Percentiles rank a stretch among this genome's conserved stretches.
Evolutionary conservation across 768 basidiomycete genomes (phyloP).

Genomic region (Termitomyces eurrhizus): DNA sequence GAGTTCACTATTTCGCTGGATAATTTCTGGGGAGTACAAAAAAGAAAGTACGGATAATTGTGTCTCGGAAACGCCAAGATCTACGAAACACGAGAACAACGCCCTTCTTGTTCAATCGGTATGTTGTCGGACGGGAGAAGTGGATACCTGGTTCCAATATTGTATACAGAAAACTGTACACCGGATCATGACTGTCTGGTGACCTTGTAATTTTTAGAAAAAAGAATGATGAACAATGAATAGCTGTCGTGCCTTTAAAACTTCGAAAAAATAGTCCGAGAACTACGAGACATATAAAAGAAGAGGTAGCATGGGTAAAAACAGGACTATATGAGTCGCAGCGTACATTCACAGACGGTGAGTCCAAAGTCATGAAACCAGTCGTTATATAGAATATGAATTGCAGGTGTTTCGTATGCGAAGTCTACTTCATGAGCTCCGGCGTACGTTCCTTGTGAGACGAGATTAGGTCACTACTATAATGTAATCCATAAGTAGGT

Average conservation of each 20-base stretch:
- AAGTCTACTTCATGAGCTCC: not conserved
- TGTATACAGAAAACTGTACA: not conserved
- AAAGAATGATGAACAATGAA: not conserved
- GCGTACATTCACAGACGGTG: too few relatives aligned
- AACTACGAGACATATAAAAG: not conserved
- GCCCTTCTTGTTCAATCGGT: not conserved
- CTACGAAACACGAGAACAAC: not conserved
- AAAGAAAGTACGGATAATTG: not conserved
- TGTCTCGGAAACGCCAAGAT: not conserved
- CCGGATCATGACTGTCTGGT: constrained; percentile 2
- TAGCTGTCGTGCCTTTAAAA: not conserved
- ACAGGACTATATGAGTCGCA: too few relatives aligned
- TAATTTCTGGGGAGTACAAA: not conserved
- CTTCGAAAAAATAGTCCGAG: not conserved
- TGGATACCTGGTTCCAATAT: not conserved
- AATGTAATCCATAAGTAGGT: constrained; percentile 22
- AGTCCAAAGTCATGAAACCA: not conserved
- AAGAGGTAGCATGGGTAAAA: not conserved
- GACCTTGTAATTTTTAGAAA: not conserved
- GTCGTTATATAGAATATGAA: not conserved
- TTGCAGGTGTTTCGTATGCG: too few relatives aligned
- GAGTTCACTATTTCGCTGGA: not conserved
- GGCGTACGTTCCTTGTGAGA: constrained; percentile 5
- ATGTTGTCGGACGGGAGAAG: not conserved
- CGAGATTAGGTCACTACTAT: constrained; percentile 1